Evolutionary conservation across 2,329 filamentous ascomycete species (phyloP), one percentile per base, ranked within the genome.

Genomic region (Ophiosphaerella herpotricha): DNA sequence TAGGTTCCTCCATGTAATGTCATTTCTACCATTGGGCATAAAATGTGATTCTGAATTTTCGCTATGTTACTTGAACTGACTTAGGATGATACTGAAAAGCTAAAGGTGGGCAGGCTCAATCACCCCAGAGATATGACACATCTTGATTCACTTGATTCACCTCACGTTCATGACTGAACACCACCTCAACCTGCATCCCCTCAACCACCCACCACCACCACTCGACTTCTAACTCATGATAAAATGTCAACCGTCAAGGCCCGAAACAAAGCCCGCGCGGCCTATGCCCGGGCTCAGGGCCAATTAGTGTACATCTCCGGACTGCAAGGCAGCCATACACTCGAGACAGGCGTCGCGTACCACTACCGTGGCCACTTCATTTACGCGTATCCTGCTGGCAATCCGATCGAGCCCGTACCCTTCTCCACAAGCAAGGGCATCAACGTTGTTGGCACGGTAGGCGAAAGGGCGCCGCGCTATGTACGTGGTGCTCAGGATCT

Each of bases 341-440:
- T 70, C 8, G 49, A 63, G 13, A 46, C 38, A 0, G 67, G 63
- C 1, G 45, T 70, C 9, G 65, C 65, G 2, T 71, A 70, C 48
- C 63, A 58, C 41, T 67, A 66, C 43, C 65, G 68, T 8, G 67
- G 68, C 2, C 67, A 70, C 39, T 63, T 61, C 39, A 26, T 71
- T 11, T 71, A 70, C 40, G 54, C 55, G 1, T 54, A 21, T 9
- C 55, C 52, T 0, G 41, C 33, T 0, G 48, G 55, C 4, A 61
- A 54, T 12, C 56, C 67, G 0, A 50, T 70, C 18, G 55, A 65
- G 37, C 65, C 64, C 0, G 29, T 63, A 2, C 50, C 55, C 0
- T 68, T 54, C 39, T 43, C 58, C 0, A 66, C 54, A 1, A 57
- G 58, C n/a, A 55, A 54, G 6, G 59, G 60, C 0, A 53, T 64